Evolutionary conservation across 192 early-diverging fungal species (phyloP), one percentile per base, ranked within the genome.

Genomic region (Mortierella hygrophila): DNA sequence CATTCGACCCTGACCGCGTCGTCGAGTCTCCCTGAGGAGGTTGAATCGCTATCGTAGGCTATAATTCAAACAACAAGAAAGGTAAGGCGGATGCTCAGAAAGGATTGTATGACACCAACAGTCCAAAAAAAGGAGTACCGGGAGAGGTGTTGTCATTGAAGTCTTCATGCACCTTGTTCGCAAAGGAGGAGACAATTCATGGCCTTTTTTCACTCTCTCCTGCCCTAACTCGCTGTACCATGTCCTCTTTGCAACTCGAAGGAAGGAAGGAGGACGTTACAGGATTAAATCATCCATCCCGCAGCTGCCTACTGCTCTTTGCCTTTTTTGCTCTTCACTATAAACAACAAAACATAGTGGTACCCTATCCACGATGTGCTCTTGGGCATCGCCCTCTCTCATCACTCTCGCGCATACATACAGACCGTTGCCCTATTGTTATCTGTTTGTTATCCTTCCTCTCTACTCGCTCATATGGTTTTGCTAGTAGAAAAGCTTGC

Each of bases 11-110:
- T 9, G 76, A 42, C 6, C 77, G 37, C n/a, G 57, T 26, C 49
- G 70, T 16, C 3, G 42, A 57, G 8, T 80, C 78, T 74, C 70
- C 76, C 26, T 76, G 68, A 35, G 72, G 72, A 9, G 84, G 78
- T 15, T 81, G 79, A 44, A 79, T 46, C 6, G 75, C 77, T 76
- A 85, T 85, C 32, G 78, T 40, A 26, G 82, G 82, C 82, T 85
- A 46, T 20, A 35, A 68, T 26, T 47, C 23, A 68, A 37, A 57
- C 9, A 69, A 68, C 49, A 49, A 52, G 18, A 69, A 37, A 35
- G 26, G 44, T 46, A 46, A 46, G 44, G 44, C 44, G 13, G 13
- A 46, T 46, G 44, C 15, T 46, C 13, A 15, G 44, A 15, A 46
- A 46, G 44, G 44, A 46, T 13, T 11, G 44, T 13, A 13, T 46